Conservation (phyloP, 2,329 filamentous ascomycete genomes). For the Cladophialophora carrionii region DNA sequence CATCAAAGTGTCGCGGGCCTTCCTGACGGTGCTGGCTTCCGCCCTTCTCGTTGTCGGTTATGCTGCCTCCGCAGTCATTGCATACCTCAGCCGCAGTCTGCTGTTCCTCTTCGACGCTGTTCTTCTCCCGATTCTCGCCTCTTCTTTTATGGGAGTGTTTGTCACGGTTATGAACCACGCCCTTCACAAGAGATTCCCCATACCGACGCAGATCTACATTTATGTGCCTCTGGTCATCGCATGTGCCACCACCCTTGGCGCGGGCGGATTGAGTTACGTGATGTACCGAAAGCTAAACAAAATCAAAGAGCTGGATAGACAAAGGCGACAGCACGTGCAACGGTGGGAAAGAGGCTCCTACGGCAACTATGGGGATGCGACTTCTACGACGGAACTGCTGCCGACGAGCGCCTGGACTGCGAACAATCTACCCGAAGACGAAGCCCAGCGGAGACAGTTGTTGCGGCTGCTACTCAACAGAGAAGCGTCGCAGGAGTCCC, state of each 20-base stretch:
- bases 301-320: constrained; percentile 33
- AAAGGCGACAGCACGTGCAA: constrained; percentile 29
- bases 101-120: constrained; percentile 36
- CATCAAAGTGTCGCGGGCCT: constrained; percentile 25
- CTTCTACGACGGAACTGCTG: constrained; percentile 30
- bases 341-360: constrained; percentile 24
- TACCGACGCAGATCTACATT: constrained; percentile 29
- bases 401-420: constrained; percentile 20
- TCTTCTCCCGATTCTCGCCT: constrained; percentile 35
- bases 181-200: constrained; percentile 28
- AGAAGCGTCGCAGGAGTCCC: constrained; percentile 38
- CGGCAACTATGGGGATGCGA: constrained; percentile 29
- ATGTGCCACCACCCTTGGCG: constrained; percentile 28
- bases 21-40: constrained; percentile 29
- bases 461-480: constrained; percentile 43
- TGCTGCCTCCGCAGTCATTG: constrained; percentile 21
- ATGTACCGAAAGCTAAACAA: constrained; percentile 31
- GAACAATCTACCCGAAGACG: constrained; percentile 41
- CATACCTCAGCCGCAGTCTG: constrained; percentile 34
- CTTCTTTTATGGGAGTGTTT: constrained; percentile 36
- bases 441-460: constrained; percentile 48
- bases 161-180: constrained; percentile 34
- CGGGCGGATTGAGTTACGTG: constrained; percentile 28
- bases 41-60: constrained; percentile 33
- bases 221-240: constrained; percentile 34